Evolutionary conservation across 805 yeast species (phyloP), one percentile per base, ranked within the genome.

Genomic region (Hanseniaspora thailandica): DNA sequence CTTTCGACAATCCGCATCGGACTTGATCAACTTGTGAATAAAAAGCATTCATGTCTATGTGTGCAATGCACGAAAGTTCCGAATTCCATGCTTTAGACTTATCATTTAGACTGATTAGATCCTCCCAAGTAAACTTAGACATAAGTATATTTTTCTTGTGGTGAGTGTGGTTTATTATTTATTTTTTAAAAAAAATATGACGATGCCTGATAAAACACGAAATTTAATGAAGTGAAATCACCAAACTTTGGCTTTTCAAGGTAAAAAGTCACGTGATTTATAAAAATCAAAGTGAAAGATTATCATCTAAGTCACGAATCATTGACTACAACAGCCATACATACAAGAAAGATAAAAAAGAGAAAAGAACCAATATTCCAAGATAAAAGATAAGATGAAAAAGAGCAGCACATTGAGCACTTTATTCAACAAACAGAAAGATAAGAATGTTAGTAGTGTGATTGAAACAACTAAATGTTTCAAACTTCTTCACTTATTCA

Each of bases 21-120:
- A 86, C 70, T 59, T 84, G 90, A 61, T 93, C 97, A 30, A 83
- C 93, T 63, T 93, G 98, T 0, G 98, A 96, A 67, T 85, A 93
- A 66, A 89, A 93, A 12, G 97, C 97, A 68, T 93, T 95, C 61
- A 87, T 76, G 67, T 93, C 98, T 23, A 93, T 76, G 60, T 88
- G 94, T 7, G 84, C 88, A 36, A 93, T 76, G 23, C 84, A 84
- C 0, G 96, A 73, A 10, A 90, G 69, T 2, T 90, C 86, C 56
- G 88, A 81, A 6, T 62, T 60, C 63, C 76, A 81, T 2, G 93
- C 70, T 12, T 66, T 70, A 2, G 61, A 58, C 1, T 70, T 68
- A 46, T 76, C 72, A 47, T 72, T 70, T 15, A 85, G 66, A 43
- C 72, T 75, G 9, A 66, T 55, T 2, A 84, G 63, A 57, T 84